phyloP scores from a whole-genome alignment of 257 asterid species.

The Forsythia viridissima region DNA sequence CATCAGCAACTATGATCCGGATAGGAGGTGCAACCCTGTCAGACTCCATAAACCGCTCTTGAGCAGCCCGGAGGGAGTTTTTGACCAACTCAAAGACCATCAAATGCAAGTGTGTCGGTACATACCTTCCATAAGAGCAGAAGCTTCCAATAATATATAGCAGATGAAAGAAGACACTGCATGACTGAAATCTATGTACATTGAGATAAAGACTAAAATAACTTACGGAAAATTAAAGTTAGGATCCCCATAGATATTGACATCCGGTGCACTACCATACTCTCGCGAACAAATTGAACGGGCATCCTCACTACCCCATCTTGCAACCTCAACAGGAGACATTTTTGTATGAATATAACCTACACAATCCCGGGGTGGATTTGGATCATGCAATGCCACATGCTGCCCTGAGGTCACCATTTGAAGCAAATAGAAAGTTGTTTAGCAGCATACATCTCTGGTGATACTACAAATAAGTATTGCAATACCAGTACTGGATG shows the following conservation, averaged over 20 bases:
- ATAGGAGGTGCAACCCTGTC: constrained; percentile 84
- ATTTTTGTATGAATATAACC: constrained; percentile 92
- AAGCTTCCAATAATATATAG: too few relatives aligned
- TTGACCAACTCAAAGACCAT: constrained; percentile 95
- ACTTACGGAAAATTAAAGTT: constrained; percentile 85
- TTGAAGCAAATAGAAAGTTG: constrained; percentile 13
- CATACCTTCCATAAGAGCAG: constrained; percentile 53
- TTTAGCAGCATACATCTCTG: constrained; percentile 21
- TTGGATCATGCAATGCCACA: constrained; percentile 89
- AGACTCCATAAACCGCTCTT: constrained; percentile 72
- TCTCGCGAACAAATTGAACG: constrained; percentile 76
- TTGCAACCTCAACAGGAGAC: constrained; percentile 89
- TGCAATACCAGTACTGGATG: not conserved
- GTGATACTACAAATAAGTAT: not conserved
- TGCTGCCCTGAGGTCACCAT: constrained; percentile 79
- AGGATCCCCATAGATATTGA: constrained; percentile 84
- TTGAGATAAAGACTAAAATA: not conserved
- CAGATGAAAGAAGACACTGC: too few relatives aligned
- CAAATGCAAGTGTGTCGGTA: constrained; percentile 87
- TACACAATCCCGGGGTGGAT: constrained; percentile 76
- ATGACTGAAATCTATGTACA: too few relatives aligned
- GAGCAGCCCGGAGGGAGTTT: constrained; percentile 95
- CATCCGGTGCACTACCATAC: constrained; percentile 90
- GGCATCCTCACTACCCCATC: constrained; percentile 80
- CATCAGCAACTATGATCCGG: constrained; percentile 92